These are phyloP conservation scores for Lachancea quebecensis DNA, from an alignment of 805 yeast species.

Conservation along the genomic window DNA sequence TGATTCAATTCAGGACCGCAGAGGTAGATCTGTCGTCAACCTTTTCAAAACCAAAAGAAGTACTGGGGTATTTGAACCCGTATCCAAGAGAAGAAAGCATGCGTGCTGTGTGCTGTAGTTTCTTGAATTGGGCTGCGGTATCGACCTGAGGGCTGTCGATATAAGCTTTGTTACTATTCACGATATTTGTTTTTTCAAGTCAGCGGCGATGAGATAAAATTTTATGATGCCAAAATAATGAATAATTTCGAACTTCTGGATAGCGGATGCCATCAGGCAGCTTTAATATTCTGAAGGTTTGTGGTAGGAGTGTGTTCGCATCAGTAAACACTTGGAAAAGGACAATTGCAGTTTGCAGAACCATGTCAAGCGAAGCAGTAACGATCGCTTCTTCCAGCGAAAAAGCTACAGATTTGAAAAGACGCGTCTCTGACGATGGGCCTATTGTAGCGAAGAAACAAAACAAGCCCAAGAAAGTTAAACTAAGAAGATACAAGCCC, in stretches of 20 bases:
- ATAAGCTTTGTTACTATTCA: no score
- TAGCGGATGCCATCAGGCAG: neutral
- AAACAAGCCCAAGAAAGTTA: slow-evolving; percentile 28
- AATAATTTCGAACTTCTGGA: neutral
- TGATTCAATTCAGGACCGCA: slow-evolving; percentile 5
- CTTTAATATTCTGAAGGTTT: neutral
- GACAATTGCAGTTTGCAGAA: no score
- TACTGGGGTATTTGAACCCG: neutral
- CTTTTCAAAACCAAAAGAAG: neutral
- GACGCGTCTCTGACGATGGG: slow-evolving; percentile 3
- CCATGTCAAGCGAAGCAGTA: neutral
- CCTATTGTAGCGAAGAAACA: neutral
- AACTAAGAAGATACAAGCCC: slow-evolving; percentile 48
- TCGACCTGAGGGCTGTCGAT: no score
- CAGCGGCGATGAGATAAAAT: neutral
- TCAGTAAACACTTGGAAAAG: no score
- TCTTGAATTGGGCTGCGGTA: no score
- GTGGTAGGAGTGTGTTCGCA: neutral
- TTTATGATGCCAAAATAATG: neutral
- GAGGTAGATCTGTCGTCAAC: neutral
- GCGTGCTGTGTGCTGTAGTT: neutral
- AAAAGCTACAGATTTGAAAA: slow-evolving; percentile 3
- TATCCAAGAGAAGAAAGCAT: slow-evolving; percentile 2
- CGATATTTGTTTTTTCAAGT: no score
- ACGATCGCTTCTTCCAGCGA: neutral